These are phyloP conservation scores for Xylaria grammica DNA, from an alignment of 495 filamentous ascomycete species.

Conservation along the genomic window DNA sequence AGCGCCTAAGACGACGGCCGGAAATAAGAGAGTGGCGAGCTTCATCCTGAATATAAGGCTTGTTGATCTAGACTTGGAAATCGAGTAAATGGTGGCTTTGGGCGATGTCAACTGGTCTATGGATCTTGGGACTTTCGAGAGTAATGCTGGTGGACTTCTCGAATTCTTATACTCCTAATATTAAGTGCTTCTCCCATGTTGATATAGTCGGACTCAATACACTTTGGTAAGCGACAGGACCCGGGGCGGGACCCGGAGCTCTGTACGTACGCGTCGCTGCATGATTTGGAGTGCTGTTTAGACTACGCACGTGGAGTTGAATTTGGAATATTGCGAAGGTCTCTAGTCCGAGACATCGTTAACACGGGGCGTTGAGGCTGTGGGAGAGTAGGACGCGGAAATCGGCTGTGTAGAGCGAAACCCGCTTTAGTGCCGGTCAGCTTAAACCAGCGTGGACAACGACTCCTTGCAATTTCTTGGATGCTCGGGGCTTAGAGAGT, in stretches of 20 bases:
- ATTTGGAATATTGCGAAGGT: slow-evolving; percentile 11
- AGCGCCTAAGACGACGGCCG: slow-evolving; percentile 10
- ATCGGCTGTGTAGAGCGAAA: slow-evolving; percentile 16
- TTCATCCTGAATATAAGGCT: slow-evolving; percentile 15
- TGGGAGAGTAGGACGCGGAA: neutral
- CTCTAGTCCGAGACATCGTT: neutral
- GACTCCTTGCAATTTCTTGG: slow-evolving; percentile 6
- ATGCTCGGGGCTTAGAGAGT: neutral
- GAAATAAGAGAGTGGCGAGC: slow-evolving; percentile 16
- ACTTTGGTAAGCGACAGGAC: neutral
- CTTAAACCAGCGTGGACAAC: neutral
- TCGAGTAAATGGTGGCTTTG: no score
- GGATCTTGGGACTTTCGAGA: neutral
- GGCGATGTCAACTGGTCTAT: no score
- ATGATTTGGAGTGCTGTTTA: neutral
- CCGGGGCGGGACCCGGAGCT: neutral
- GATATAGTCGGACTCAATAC: neutral
- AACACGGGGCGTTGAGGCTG: slow-evolving; percentile 11
- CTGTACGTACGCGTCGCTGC: neutral
- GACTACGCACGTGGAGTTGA: neutral
- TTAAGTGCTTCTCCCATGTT: neutral
- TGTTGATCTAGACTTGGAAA: neutral
- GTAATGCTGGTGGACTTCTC: neutral
- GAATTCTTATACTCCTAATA: slow-evolving; percentile 11
- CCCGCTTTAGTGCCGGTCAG: neutral